Evolutionary conservation across 192 early-diverging fungal species (phyloP).

Genomic region (Backusella sp.): DNA sequence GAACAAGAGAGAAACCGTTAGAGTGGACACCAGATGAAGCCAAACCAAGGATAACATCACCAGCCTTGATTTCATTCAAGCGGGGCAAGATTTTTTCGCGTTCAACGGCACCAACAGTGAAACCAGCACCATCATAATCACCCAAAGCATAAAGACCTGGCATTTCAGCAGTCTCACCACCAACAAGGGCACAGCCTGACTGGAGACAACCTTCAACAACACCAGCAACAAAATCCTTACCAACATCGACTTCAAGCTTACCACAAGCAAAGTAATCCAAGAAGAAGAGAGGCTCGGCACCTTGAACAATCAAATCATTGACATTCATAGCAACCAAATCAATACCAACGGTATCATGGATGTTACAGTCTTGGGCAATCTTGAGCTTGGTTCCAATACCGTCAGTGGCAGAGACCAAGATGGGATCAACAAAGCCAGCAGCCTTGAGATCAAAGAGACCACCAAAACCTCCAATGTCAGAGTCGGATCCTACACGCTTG

Average conservation of each 20-base stretch:
- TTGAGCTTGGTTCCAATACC: slow-evolving; percentile 99
- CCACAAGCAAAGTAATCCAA: slow-evolving; percentile 98
- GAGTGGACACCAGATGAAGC: slow-evolving; percentile 97
- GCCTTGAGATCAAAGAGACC: slow-evolving; percentile 96
- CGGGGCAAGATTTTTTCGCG: slow-evolving; percentile 85
- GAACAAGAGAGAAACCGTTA: slow-evolving; percentile 98
- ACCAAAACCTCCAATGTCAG: slow-evolving; percentile 98
- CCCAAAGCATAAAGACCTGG: slow-evolving; percentile 89
- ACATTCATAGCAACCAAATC: slow-evolving; percentile 99
- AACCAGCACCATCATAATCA: slow-evolving; percentile 94
- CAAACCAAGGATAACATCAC: slow-evolving; percentile 88
- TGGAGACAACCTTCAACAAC: slow-evolving; percentile 92
- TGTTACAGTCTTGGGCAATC: slow-evolving; percentile 83
- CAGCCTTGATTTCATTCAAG: slow-evolving; percentile 68
- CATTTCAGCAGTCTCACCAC: slow-evolving; percentile 99
- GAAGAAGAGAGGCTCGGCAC: slow-evolving; percentile 98
- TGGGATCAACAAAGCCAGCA: slow-evolving; percentile 88
- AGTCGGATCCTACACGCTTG: slow-evolving; percentile 87
- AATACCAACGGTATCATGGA: slow-evolving; percentile 94
- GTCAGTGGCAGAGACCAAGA: slow-evolving; percentile 97
- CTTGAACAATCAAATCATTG: slow-evolving; percentile 98
- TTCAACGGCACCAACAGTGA: slow-evolving; percentile 96
- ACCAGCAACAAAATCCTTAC: slow-evolving; percentile 87
- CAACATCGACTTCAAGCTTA: slow-evolving; percentile 90
- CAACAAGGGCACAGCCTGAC: slow-evolving; percentile 91